Conservation (phyloP, 768 basidiomycete genomes). For the Termitomyces sp. region DNA sequence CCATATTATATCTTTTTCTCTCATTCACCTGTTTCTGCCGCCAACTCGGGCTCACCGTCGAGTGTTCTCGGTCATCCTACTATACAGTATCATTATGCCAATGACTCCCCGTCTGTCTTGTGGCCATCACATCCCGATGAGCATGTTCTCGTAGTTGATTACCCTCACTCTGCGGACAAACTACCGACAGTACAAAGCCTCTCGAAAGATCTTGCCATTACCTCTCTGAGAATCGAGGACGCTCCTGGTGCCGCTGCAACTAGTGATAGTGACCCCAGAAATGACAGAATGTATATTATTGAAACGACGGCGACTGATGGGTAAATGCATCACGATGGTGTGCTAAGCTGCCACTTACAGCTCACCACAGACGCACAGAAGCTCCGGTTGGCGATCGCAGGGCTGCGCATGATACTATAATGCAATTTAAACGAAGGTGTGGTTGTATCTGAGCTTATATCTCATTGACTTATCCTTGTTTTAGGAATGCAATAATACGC, state of each 20-base stretch:
- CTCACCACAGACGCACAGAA: conserved; percentile 15
- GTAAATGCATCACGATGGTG: conserved; percentile 2
- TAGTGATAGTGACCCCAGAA: conserved; percentile 44
- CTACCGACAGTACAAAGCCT: conserved; percentile 49
- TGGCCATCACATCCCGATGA: conserved; percentile 59
- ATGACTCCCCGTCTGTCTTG: conserved; percentile 68
- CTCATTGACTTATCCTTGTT: background rate
- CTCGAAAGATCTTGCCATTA: conserved; percentile 43
- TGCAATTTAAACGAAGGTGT: conserved; percentile 70
- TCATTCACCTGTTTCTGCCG: conserved; percentile 42
- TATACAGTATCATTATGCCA: conserved; percentile 80
- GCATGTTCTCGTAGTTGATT: conserved; percentile 73
- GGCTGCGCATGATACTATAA: conserved; percentile 47
- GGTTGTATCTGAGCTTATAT: background rate
- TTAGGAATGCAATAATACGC: conserved; percentile 52
- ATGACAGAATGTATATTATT: conserved; percentile 73
- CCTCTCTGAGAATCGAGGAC: conserved; percentile 62
- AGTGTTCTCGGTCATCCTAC: conserved; percentile 61
- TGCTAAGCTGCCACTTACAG: background rate
- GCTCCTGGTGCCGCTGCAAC: conserved; percentile 65
- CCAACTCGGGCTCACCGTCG: conserved; percentile 32
- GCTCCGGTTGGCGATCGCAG: conserved; percentile 34
- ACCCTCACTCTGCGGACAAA: conserved; percentile 41
- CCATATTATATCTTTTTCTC: conserved; percentile 73
- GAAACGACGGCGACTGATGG: conserved; percentile 58